phyloP scores from a whole-genome alignment of 2,329 filamentous ascomycete species.

The Claviceps spartinae region DNA sequence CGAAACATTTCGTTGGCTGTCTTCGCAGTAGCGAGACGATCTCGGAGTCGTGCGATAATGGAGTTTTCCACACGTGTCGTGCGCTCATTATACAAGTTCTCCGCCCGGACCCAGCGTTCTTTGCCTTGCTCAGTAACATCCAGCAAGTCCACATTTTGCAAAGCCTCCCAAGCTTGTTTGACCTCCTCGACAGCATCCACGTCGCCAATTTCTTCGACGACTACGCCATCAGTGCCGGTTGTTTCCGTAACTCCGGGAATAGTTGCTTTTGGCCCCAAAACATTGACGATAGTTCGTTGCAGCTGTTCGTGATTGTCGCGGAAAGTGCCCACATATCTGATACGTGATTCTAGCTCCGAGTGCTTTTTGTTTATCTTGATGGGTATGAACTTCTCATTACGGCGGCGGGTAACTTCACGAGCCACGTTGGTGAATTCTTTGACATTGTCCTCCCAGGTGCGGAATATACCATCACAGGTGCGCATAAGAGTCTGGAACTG shows the following conservation, averaged over 20 bases:
- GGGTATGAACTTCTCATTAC: constrained; percentile 96
- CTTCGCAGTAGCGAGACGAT: constrained; percentile 87
- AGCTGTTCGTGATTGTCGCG: constrained; percentile 95
- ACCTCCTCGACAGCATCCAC: constrained; percentile 96
- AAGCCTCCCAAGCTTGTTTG: constrained; percentile 79
- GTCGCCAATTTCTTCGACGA: constrained; percentile 90
- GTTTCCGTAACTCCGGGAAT: constrained; percentile 40
- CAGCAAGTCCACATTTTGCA: constrained; percentile 89
- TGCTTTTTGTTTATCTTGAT: constrained; percentile 92
- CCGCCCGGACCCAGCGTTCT: constrained; percentile 80
- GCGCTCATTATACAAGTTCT: constrained; percentile 93
- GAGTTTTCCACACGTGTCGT: constrained; percentile 97
- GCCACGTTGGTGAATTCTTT: constrained; percentile 98
- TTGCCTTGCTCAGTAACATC: constrained; percentile 87
- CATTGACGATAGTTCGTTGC: constrained; percentile 88
- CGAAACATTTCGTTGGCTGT: constrained; percentile 99
- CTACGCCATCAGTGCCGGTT: constrained; percentile 44
- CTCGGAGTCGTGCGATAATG: constrained; percentile 86
- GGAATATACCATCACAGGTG: constrained; percentile 73
- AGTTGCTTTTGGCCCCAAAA: constrained; percentile 65
- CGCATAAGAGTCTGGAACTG: constrained; percentile 82
- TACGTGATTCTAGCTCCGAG: constrained; percentile 72
- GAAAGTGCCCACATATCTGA: constrained; percentile 91
- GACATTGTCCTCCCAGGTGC: constrained; percentile 85
- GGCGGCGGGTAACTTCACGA: constrained; percentile 80